Evolutionary conservation across 1,139 yeast species (phyloP), one percentile per base, ranked within the genome.

Genomic region (Taiozyma sp.): DNA sequence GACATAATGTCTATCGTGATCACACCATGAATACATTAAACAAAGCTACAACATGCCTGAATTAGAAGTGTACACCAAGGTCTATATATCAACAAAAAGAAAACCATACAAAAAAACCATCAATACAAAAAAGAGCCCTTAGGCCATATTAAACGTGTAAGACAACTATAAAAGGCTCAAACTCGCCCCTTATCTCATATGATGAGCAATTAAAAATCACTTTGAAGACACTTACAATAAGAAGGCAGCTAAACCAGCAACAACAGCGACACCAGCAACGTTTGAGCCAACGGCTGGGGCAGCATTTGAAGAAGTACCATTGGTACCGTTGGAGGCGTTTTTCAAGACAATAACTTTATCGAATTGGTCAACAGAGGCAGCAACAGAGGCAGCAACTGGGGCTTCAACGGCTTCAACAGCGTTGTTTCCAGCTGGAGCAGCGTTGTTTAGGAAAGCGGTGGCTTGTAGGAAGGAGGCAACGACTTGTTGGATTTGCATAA

Each of bases 401-500:
- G 19, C 39, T 41, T 40, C 47, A 30, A 32, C 42, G 5, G 19
- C 43, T 41, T 41, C 47, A 26, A 40, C 39, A 22, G 46, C 42
- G 42, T 48, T 42, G 35, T 53, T 41, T 49, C 52, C 55, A 45
- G 43, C 43, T 45, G 42, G 35, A 24, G 53, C 22, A 24, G 47
- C 21, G 45, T 26, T 44, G 47, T 51, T 54, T 48, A 58, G 51
- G 32, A 60, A 44, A 40, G 56, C 47, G 44, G 63, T 45, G 30
- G 63, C 56, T 41, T 63, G 61, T 47, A 61, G 46, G 52, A 57
- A 55, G 3, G 62, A 55, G 41, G 63, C 61, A 50, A 61, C 52
- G 51, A 60, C 62, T 60, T 61, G 63, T 54, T 61, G 63, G 49
- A 61, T 52, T 60, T 61, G 64, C 64, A 61, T 61, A 37, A 19